These are phyloP conservation scores for Beauveria pseudobassiana DNA, from an alignment of 2,329 filamentous ascomycete genomes.

Conservation along the genomic window DNA sequence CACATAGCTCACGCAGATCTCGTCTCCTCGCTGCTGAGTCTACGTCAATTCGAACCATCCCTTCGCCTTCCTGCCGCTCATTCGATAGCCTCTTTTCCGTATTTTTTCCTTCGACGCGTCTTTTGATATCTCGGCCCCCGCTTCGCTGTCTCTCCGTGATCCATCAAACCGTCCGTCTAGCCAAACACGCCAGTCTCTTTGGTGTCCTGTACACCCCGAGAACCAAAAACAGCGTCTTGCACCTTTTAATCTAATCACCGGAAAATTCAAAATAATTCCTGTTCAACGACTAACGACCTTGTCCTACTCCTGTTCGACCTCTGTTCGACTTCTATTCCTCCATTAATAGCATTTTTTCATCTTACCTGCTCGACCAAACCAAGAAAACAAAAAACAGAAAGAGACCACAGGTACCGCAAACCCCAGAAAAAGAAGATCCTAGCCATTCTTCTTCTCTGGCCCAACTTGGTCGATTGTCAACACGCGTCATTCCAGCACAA, in stretches of 20 bases:
- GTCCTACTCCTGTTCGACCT: background rate
- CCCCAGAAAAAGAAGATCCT: background rate
- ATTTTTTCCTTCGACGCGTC: slow-evolving; percentile 5
- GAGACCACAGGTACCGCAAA: background rate
- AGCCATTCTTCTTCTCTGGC: background rate
- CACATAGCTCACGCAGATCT: slow-evolving; percentile 10
- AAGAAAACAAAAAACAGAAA: background rate
- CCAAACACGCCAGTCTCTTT: background rate
- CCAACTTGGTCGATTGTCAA: background rate
- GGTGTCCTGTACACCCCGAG: background rate
- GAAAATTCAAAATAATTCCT: background rate
- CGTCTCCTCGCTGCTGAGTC: slow-evolving; percentile 12
- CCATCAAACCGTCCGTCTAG: background rate
- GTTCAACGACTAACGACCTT: slow-evolving; percentile 5
- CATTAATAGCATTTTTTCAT: background rate
- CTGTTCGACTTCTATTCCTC: background rate
- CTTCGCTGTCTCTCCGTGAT: background rate
- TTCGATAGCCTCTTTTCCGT: background rate
- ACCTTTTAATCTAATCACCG: slow-evolving; percentile 1
- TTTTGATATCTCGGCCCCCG: slow-evolving; percentile 4
- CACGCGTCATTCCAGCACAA: slow-evolving; percentile 7
- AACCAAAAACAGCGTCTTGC: background rate
- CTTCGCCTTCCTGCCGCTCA: slow-evolving; percentile 1
- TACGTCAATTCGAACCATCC: background rate
- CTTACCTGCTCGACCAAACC: background rate